Evolutionary conservation across 177 flowering plant genomes (phyloP), one percentile per base, ranked within the genome.

Genomic region (Telopea speciosissima): DNA sequence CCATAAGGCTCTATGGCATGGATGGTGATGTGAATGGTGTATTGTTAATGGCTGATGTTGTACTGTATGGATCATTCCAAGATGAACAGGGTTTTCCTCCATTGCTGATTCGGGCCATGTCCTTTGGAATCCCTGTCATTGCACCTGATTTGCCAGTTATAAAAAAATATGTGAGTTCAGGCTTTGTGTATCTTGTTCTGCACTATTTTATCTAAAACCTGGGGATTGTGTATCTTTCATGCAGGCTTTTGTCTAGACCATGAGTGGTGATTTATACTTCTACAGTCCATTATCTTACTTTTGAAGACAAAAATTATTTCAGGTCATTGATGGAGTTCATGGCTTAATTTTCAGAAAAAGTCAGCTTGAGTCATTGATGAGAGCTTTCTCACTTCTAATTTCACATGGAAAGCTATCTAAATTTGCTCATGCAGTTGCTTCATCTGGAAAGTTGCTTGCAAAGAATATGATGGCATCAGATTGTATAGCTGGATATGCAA

Each of bases 1-100:
- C 95, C 75, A 54, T 96, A 49, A 79, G 76, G 80, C 98, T 87
- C 75, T 89, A 84, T 83, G 95, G 98, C 54, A 68, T 89, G 73
- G 81, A 85, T 75, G 76, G 71, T 72, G 96, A 91, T 83, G 90
- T 85, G 42, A 82, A 91, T 72, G 77, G 87, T 70, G 72, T 89
- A 59, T 73, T 93, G 52, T 65, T 88, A 65, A 91, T 89, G 93
- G 85, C 97, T 68, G 98, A 96, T 72, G 82, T 91, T 76, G 89
- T 90, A 75, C 83, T 96, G 8, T 93, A 93, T 83, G 93, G 84
- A 36, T 90, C 99, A 69, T 85, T 90, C 74, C 95, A 89, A 81
- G 87, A 87, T 68, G 94, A 85, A 69, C 97, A 91, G 74, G 92
- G 90, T 61, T 91, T 96, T 77, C 97, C 99, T 74, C 82, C 96